A percentile compares a stretch with the other conserved stretches of the same genome.
phyloP scores from a whole-genome alignment of 2,329 filamentous ascomycete genomes.

The Calonectria crousiana region DNA sequence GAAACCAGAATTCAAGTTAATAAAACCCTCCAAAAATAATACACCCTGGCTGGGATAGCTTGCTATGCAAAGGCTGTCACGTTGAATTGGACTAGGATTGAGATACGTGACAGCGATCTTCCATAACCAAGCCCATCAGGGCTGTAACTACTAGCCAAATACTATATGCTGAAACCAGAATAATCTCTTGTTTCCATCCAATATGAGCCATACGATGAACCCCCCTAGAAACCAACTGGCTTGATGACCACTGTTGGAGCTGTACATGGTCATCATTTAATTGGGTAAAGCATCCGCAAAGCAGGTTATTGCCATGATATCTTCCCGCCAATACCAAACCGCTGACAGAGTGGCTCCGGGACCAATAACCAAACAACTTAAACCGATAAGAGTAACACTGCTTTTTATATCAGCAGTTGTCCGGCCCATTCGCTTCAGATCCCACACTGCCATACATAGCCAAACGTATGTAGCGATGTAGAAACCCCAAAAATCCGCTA shows the following conservation, averaged over 20 bases:
- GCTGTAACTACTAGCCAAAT: not conserved
- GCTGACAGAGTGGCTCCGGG: conserved; percentile 25
- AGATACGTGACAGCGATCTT: too few relatives aligned
- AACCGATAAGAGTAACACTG: not conserved
- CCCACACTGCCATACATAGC: conserved; percentile 23
- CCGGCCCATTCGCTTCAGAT: conserved; percentile 24
- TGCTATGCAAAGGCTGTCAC: too few relatives aligned
- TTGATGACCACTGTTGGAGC: not conserved
- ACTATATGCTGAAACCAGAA: not conserved
- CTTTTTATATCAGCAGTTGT: not conserved
- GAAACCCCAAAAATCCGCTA: conserved; percentile 22
- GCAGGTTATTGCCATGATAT: conserved; percentile 8
- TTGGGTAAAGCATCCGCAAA: not conserved
- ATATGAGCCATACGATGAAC: not conserved
- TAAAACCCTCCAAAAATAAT: too few relatives aligned
- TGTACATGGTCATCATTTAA: not conserved
- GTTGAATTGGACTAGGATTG: too few relatives aligned
- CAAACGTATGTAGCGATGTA: conserved; percentile 20
- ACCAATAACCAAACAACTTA: conserved; percentile 6
- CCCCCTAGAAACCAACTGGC: not conserved
- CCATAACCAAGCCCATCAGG: not conserved
- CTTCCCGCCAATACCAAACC: conserved; percentile 31
- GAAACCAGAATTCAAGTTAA: too few relatives aligned
- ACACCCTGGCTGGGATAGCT: too few relatives aligned
- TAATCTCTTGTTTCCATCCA: not conserved